These are phyloP conservation scores for Solanum lignicaule DNA, from an alignment of 257 asterid genomes.

Conservation along the genomic window DNA sequence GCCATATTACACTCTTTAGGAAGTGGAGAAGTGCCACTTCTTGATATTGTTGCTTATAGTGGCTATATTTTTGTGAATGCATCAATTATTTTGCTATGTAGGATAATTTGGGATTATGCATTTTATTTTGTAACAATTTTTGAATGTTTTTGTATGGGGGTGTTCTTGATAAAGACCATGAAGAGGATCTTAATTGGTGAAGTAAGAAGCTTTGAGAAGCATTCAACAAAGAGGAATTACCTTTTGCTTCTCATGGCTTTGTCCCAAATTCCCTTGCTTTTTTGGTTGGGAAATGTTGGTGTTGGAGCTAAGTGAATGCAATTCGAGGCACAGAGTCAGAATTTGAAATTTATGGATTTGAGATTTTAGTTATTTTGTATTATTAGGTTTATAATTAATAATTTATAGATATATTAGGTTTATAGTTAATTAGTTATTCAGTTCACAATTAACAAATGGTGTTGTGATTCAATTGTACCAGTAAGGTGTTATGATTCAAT, in stretches of 20 bases:
- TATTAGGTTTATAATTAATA: too few relatives aligned
- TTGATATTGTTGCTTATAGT: slow-evolving; percentile 21
- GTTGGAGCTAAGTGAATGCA: background rate
- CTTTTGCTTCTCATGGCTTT: slow-evolving; percentile 20
- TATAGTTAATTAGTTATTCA: too few relatives aligned
- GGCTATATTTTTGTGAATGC: slow-evolving; percentile 16
- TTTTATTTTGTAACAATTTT: slow-evolving; percentile 13
- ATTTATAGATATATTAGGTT: too few relatives aligned
- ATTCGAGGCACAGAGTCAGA: too few relatives aligned
- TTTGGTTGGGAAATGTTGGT: slow-evolving; percentile 20
- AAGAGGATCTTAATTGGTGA: slow-evolving; percentile 16
- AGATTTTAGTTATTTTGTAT: too few relatives aligned
- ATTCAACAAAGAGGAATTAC: slow-evolving; percentile 20
- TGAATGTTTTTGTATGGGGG: slow-evolving; percentile 17
- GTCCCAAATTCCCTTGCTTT: slow-evolving; percentile 20
- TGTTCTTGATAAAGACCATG: slow-evolving; percentile 23
- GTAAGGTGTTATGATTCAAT: too few relatives aligned
- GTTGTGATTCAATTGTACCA: too few relatives aligned
- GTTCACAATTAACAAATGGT: too few relatives aligned
- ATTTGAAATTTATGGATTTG: too few relatives aligned
- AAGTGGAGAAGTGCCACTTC: slow-evolving; percentile 24
- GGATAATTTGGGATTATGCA: slow-evolving; percentile 12
- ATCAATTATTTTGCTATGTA: slow-evolving; percentile 11
- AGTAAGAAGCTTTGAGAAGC: slow-evolving; percentile 11
- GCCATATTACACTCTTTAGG: slow-evolving; percentile 17